Base-by-base conservation (phyloP, 2,329 filamentous ascomycete genomes). In the Chaetomiaceae sp. region DNA sequence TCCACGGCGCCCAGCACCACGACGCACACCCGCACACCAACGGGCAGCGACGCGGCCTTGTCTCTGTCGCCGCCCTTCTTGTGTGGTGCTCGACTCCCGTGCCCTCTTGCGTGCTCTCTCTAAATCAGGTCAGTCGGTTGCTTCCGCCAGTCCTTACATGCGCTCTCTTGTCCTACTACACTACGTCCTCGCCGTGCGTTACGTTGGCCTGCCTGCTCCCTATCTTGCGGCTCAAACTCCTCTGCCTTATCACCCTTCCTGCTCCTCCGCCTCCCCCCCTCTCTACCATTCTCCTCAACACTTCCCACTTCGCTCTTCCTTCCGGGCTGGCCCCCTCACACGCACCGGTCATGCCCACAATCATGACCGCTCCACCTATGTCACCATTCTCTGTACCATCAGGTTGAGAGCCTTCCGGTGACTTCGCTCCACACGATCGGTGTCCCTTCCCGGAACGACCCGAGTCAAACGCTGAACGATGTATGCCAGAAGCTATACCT, bases 401-500 rank as follows among this genome's bases (percentile, higher is more conserved):
- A 60, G 48, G 53, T 52, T 51, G 48, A 58, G 44, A 54, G 56
- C 42, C 55, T 56, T 45, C 50, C 40, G 46, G 30, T 53, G 45
- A 30, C 41, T 45, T 48, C 42, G 27, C 50, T 47, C 46, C 14
- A 6, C 48, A 54, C 51, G 43, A 45, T 30, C 39, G 42, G 46
- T 22, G 17, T 29, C 20, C 29, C 37, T 20, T 38, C 30, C 30
- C 9, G 12, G 20, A 26, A 54, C 50, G 47, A 56, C 51, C 48
- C 35, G 48, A 41, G 50, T 53, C 44, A 56, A 59, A 56, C 58
- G 58, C 61, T 64, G 56, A 62, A 59, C 43, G 51, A 78, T 78
- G 73, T 72, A 71, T 68, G 54, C 64, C 60, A 76, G 68, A 69
- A 68, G 71, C 46, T 60, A 65, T 52, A 65, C 68, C 44, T 58